A percentile compares a stretch with the other conserved stretches of the same genome.
These are phyloP conservation scores for Eutypa lata DNA, from an alignment of 2,329 filamentous ascomycete species.

Conservation along the genomic window DNA sequence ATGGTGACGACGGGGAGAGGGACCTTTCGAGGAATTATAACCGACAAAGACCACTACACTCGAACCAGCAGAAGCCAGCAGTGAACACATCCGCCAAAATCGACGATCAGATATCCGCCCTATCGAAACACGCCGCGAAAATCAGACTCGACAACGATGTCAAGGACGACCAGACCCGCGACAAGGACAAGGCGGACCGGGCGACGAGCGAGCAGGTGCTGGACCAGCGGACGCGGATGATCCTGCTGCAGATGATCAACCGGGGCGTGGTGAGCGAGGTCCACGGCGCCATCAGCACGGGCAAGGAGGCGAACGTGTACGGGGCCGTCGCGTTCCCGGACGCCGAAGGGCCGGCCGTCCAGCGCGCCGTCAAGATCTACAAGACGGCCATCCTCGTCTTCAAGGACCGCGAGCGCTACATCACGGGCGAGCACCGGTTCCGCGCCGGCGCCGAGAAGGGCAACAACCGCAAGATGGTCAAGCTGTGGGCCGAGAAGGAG, in stretches of 20 bases:
- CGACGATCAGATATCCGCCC: constrained; percentile 83
- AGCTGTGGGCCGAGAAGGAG: constrained; percentile 98
- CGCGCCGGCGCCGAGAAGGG: constrained; percentile 88
- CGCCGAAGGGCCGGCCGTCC: constrained; percentile 51
- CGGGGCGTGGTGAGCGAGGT: constrained; percentile 84
- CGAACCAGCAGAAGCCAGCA: constrained; percentile 74
- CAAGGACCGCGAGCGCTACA: constrained; percentile 96
- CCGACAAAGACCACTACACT: constrained; percentile 69
- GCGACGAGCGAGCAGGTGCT: constrained; percentile 94
- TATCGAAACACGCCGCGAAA: constrained; percentile 82
- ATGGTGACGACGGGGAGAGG: constrained; percentile 55
- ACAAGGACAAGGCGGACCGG: constrained; percentile 86
- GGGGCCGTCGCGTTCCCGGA: constrained; percentile 70
- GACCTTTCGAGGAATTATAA: constrained; percentile 89
- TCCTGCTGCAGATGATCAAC: constrained; percentile 94
- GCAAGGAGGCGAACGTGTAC: constrained; percentile 98
- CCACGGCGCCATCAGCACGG: constrained; percentile 91
- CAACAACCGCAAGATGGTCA: constrained; percentile 95
- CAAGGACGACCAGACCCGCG: constrained; percentile 50
- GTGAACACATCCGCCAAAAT: constrained; percentile 77
- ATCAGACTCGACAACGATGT: constrained; percentile 74
- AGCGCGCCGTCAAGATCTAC: constrained; percentile 96
- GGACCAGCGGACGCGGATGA: constrained; percentile 91
- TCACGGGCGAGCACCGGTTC: constrained; percentile 91
- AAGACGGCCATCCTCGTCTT: constrained; percentile 97